These are phyloP conservation scores for Polysphondylium violaceum DNA, from an alignment of 78 protist genomes.

Conservation along the genomic window DNA sequence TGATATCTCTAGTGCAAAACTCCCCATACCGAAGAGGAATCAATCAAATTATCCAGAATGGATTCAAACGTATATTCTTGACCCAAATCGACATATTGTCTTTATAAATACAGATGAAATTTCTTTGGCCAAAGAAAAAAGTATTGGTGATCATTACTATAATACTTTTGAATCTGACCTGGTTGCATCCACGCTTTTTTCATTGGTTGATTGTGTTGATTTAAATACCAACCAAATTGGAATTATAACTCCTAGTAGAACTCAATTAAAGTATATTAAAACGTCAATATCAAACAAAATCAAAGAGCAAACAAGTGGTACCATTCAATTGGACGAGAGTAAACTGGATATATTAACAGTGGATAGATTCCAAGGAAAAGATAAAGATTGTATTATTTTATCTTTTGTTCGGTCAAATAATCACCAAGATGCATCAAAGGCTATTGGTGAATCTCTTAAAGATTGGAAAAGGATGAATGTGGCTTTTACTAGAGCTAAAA, in stretches of 20 bases:
- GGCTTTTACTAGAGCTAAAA: constrained; percentile 93
- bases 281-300: not conserved
- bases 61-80: not conserved
- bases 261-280: constrained; percentile 77
- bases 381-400: constrained; percentile 90
- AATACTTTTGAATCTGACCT: constrained; percentile 8
- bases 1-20: constrained; percentile 14
- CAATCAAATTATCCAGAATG: not conserved
- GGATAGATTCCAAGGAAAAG: constrained; percentile 94
- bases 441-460: constrained; percentile 85
- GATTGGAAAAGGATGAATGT: constrained; percentile 95
- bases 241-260: constrained; percentile 90
- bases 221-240: constrained; percentile 69
- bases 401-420: constrained; percentile 75
- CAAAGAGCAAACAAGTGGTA: too few relatives aligned
- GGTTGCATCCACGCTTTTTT: not conserved
- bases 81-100: not conserved
- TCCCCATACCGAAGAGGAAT: not conserved
- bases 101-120: constrained; percentile 38
- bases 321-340: not conserved
- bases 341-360: constrained; percentile 83
- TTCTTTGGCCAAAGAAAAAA: not conserved
- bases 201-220: not conserved
- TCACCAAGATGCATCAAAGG: constrained; percentile 31
- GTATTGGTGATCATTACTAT: constrained; percentile 44